Percentiles rank a stretch among this genome's conserved stretches.
Evolutionary conservation across 176 grass and related monocot species (phyloP).

Genomic region (Ampelocalamus luodianensis): DNA sequence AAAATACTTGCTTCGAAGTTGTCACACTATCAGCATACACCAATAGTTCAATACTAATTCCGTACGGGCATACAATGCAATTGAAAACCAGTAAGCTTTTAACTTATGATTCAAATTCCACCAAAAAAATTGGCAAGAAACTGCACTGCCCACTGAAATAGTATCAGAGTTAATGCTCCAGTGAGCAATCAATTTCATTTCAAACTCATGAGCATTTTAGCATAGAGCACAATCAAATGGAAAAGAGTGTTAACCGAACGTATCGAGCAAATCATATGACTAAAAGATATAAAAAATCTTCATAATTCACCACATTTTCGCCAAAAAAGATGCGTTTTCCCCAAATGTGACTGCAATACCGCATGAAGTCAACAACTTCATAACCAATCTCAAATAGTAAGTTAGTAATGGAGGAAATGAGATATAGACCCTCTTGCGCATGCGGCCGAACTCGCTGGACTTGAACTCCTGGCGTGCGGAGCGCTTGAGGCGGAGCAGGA

Average conservation of each 20-base stretch:
- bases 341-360: background rate
- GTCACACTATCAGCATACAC: background rate
- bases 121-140: background rate
- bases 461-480: constrained; percentile 94
- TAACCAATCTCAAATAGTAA: background rate
- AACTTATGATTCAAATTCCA: background rate
- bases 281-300: background rate
- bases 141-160: background rate
- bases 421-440: constrained; percentile 76
- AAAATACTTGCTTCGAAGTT: background rate
- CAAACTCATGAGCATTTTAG: background rate
- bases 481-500: constrained; percentile 91
- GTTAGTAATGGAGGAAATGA: background rate
- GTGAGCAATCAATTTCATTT: constrained; percentile 1
- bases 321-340: background rate
- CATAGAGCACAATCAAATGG: background rate
- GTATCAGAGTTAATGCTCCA: constrained; percentile 3
- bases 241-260: background rate
- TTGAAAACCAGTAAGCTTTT: background rate
- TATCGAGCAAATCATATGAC: constrained; percentile 16
- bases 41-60: background rate
- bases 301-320: background rate
- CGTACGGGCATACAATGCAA: background rate
- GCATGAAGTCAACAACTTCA: background rate
- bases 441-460: constrained; percentile 76